Evolutionary conservation across 2,329 filamentous ascomycete genomes (phyloP).

Genomic region (Aspergillus tamarii): DNA sequence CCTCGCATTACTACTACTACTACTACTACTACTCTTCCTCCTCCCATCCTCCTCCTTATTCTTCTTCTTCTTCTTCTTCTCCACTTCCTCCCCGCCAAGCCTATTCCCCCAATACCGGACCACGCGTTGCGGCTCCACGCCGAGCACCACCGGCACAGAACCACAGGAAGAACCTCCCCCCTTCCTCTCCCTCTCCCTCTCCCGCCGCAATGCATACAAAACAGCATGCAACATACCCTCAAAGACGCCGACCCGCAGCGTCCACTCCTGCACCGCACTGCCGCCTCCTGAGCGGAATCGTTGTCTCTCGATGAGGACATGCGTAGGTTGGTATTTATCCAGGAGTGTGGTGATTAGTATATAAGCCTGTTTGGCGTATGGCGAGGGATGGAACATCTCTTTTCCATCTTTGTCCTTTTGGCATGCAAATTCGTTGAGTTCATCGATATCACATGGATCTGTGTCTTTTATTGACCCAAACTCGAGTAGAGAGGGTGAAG

Average conservation of each 20-base stretch:
- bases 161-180: conserved; percentile 17
- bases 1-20: conserved; percentile 20
- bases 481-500: no score
- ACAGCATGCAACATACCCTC: conserved; percentile 80
- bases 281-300: conserved; percentile 67
- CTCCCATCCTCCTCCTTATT: background rate
- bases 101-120: conserved; percentile 49
- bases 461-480: no score
- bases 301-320: conserved; percentile 72
- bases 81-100: conserved; percentile 9
- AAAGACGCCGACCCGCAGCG: conserved; percentile 76
- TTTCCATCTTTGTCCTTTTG: conserved; percentile 7
- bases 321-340: conserved; percentile 59
- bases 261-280: conserved; percentile 76
- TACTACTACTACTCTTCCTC: conserved; percentile 8
- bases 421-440: background rate
- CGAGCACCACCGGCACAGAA: conserved; percentile 11
- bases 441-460: background rate
- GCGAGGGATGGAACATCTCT: conserved; percentile 53
- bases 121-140: conserved; percentile 22
- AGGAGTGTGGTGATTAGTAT: conserved; percentile 56
- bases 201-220: conserved; percentile 58
- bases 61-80: conserved; percentile 7
- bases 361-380: conserved; percentile 61
- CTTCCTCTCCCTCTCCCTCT: conserved; percentile 2